These are phyloP conservation scores for Sicyos edulis DNA, from an alignment of 306 rosid genomes.

Conservation along the genomic window DNA sequence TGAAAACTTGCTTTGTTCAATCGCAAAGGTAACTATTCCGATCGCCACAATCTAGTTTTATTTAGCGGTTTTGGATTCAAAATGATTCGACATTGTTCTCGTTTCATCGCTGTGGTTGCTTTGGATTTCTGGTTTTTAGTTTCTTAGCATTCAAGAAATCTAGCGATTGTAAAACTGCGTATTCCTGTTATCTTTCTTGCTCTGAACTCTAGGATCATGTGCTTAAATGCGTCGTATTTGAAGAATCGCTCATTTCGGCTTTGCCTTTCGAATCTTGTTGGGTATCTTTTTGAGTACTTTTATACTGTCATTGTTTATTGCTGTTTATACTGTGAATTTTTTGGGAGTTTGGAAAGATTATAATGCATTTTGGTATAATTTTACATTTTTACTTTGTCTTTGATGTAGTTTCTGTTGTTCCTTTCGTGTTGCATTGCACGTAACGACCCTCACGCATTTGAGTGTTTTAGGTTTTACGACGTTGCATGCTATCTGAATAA, in stretches of 20 bases:
- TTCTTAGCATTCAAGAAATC: background rate
- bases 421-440: background rate
- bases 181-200: background rate
- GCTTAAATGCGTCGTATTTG: background rate
- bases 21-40: too few species aligned
- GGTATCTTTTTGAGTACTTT: background rate
- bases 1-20: too few species aligned
- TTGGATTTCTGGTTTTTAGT: slow-evolving; percentile 2
- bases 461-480: background rate
- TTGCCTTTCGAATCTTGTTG: background rate
- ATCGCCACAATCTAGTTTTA: too few species aligned
- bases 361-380: slow-evolving; percentile 4
- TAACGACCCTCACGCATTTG: background rate
- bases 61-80: background rate
- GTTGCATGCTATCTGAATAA: slow-evolving; percentile 29
- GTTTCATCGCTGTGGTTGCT: background rate
- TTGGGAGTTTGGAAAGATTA: background rate
- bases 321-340: background rate
- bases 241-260: background rate
- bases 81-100: background rate
- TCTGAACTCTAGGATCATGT: too few species aligned
- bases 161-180: background rate
- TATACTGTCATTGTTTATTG: background rate
- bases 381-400: background rate
- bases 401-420: background rate